Evolutionary conservation across 257 asterid species (phyloP), one percentile per base, ranked within the genome.

Genomic region (Salvia splendens): DNA sequence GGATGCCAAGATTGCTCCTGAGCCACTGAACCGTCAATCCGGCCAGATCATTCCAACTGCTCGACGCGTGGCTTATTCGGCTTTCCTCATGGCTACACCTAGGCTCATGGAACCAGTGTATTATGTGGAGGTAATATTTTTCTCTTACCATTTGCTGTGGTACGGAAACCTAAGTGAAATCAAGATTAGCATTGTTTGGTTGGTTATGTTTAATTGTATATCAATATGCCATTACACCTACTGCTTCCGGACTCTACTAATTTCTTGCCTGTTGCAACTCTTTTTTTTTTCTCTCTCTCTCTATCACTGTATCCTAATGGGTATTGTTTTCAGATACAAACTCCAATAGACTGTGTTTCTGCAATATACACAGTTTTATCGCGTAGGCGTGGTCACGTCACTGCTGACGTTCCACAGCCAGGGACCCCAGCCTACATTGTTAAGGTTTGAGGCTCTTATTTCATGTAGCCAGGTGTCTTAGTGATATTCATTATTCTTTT

Each of bases 11-110:
- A 84, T 93, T 74, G 99, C 99, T 53, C 86, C 92, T 8, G 99
- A 93, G 85, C 99, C 99, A 47, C 77, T 93, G 80, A 80, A 93
- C 67, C 99, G 97, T 57, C 97, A 97, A 70, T 88, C 99, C 15
- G 97, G 99, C 65, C 97, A 93, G 84, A 93, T 93, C 64, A 93
- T 93, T 75, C 99, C 99, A 52, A 93, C 97, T 42, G 92, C 96
- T 46, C 92, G 99, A n/a, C 97, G 96, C 62, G 99, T 93, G 59
- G 97, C 97, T 57, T 93, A 90, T 80, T 93, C 99, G 47, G 80
- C 96, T 76, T 93, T 93, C 80, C 97, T 93, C 36, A 93, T 93
- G 99, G 97, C 97, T 40, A 81, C 96, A 6, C 99, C 97, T 5
- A 78, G 99, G 65, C 96, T 93, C 57, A 93, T 93, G 98, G 97